These are phyloP conservation scores for Protomyces gravidus DNA, from an alignment of 1,139 yeast genomes.

Conservation along the genomic window DNA sequence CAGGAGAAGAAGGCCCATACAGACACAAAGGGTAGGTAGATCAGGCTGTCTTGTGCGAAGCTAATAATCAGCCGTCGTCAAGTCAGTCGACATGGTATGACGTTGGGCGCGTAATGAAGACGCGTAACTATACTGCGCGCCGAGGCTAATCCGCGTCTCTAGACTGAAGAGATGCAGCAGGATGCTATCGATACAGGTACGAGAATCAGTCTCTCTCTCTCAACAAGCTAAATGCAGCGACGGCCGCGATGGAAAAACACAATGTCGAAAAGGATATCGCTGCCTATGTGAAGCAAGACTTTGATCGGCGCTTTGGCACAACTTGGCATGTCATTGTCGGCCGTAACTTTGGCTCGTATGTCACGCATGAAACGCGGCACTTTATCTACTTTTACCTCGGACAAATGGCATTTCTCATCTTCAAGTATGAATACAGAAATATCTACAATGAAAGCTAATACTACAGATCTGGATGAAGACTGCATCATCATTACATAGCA, in stretches of 20 bases:
- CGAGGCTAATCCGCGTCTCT: not conserved
- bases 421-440: slow-evolving; percentile 45
- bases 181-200: slow-evolving; percentile 39
- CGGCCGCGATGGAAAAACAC: slow-evolving; percentile 56
- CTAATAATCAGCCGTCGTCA: slow-evolving; percentile 41
- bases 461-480: not conserved
- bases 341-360: slow-evolving; percentile 85
- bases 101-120: not conserved
- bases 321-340: slow-evolving; percentile 98
- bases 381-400: slow-evolving; percentile 83
- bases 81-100: slow-evolving; percentile 47
- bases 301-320: slow-evolving; percentile 64
- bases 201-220: slow-evolving; percentile 13
- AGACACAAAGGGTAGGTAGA: slow-evolving; percentile 20
- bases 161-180: slow-evolving; percentile 40
- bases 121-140: not conserved
- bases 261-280: slow-evolving; percentile 69
- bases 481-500: not conserved
- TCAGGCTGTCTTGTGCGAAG: not conserved
- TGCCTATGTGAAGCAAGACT: slow-evolving; percentile 68
- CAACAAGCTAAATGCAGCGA: slow-evolving; percentile 42
- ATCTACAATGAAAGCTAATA: not conserved
- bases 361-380: slow-evolving; percentile 78
- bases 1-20: slow-evolving; percentile 6
- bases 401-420: slow-evolving; percentile 71